phyloP scores from a whole-genome alignment of 2,329 filamentous ascomycete genomes.

The Berkeleyomyces basicola region DNA sequence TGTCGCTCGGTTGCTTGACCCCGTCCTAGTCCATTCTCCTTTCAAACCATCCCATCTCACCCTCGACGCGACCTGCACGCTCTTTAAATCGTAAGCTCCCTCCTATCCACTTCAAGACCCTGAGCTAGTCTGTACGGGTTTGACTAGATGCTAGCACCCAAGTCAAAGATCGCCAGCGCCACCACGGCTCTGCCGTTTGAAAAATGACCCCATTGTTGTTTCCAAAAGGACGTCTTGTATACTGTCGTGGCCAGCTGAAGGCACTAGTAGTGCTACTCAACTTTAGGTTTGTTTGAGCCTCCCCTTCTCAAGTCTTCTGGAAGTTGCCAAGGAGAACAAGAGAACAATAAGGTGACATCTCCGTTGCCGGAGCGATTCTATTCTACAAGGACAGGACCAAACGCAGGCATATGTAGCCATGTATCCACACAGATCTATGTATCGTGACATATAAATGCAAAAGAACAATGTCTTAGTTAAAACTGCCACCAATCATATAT shows the following conservation, averaged over 20 bases:
- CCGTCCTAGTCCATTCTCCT: not conserved
- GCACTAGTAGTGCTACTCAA: not conserved
- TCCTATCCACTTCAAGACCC: not conserved
- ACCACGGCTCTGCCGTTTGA: not conserved
- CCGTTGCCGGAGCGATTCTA: not conserved
- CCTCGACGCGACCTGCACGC: not conserved
- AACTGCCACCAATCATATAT: too few species aligned
- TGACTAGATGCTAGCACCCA: not conserved
- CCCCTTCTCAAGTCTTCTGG: not conserved
- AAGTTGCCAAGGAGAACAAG: not conserved
- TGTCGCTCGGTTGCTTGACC: not conserved
- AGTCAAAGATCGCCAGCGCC: not conserved
- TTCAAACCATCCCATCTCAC: not conserved
- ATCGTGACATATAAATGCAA: too few species aligned
- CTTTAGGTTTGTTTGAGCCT: not conserved
- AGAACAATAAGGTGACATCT: not conserved
- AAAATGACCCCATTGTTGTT: not conserved
- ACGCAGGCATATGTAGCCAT: too few species aligned
- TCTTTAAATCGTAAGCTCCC: not conserved
- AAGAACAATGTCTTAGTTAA: too few species aligned
- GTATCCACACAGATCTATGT: too few species aligned
- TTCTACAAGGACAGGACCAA: not conserved
- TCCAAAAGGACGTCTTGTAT: not conserved
- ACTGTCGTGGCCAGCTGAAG: not conserved
- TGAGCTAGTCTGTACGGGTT: not conserved